Conservation (phyloP, 208 protist genomes). For the Wallacemonas rigidus region DNA sequence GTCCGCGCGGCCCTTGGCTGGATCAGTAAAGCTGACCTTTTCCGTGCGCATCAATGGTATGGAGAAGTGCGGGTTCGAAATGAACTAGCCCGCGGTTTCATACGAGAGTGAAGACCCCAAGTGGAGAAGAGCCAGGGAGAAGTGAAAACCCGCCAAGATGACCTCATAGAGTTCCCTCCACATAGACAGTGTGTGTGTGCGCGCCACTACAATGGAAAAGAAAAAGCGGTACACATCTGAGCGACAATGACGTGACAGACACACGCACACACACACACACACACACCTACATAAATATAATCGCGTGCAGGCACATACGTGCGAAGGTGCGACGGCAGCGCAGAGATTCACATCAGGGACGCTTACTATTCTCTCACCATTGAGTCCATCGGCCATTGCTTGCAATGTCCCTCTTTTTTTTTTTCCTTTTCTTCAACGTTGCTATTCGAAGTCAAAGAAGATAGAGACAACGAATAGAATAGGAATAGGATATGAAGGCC, state of each 20-base stretch:
- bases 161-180: slow-evolving; percentile 18
- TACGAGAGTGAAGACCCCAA: not conserved
- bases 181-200: not conserved
- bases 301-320: not conserved
- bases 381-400: too few relatives aligned
- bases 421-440: not conserved
- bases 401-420: not conserved
- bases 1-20: slow-evolving; percentile 53
- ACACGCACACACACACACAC: too few relatives aligned
- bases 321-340: too few relatives aligned
- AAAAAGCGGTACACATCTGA: too few relatives aligned
- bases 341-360: too few relatives aligned
- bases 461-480: not conserved
- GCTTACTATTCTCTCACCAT: too few relatives aligned
- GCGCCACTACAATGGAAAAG: too few relatives aligned
- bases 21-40: slow-evolving; percentile 67
- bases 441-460: not conserved
- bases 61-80: slow-evolving; percentile 69
- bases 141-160: not conserved
- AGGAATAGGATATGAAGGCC: too few relatives aligned
- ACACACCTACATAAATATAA: not conserved
- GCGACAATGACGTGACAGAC: too few relatives aligned
- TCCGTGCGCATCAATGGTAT: slow-evolving; percentile 78
- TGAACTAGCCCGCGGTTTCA: not conserved
- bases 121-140: too few relatives aligned